phyloP scores from a whole-genome alignment of 169 alveolate genomes.

The Eimeria praecox region DNA sequence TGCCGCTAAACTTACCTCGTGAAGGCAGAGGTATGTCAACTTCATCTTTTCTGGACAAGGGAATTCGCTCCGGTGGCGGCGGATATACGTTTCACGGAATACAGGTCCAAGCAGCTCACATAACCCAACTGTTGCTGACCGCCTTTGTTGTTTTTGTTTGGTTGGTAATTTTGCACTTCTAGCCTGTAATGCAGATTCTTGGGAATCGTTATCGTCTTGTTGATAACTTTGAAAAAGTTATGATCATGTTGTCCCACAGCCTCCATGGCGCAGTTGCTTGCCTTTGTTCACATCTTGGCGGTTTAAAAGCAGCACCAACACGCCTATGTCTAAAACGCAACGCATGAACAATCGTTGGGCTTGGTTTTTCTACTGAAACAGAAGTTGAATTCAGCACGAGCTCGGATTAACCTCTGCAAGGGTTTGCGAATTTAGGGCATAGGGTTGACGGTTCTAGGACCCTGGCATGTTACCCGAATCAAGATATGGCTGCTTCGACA shows the following conservation, averaged over 20 bases:
- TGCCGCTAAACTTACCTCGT: neutral
- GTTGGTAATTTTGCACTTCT: neutral
- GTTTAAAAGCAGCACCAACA: conserved; percentile 46
- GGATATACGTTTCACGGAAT: neutral
- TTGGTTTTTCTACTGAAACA: neutral
- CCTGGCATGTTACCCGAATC: conserved; percentile 28
- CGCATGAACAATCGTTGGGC: neutral
- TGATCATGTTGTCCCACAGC: neutral
- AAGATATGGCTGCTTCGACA: conserved; percentile 13
- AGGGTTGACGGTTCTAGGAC: neutral
- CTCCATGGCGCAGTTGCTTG: neutral
- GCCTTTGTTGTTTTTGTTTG: neutral
- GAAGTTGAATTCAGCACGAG: neutral
- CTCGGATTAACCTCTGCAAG: neutral
- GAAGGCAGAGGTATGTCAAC: neutral
- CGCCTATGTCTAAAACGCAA: conserved; percentile 35
- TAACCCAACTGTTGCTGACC: neutral
- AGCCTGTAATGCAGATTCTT: neutral
- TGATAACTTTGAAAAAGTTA: neutral
- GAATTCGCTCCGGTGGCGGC: neutral
- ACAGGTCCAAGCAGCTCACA: neutral
- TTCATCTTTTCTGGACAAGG: neutral
- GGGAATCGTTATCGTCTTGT: neutral
- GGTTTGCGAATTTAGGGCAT: neutral
- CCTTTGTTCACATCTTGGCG: neutral